Evolutionary conservation across 1,284 basidiomycete genomes (phyloP).

Genomic region (Melampsora larici-populina): DNA sequence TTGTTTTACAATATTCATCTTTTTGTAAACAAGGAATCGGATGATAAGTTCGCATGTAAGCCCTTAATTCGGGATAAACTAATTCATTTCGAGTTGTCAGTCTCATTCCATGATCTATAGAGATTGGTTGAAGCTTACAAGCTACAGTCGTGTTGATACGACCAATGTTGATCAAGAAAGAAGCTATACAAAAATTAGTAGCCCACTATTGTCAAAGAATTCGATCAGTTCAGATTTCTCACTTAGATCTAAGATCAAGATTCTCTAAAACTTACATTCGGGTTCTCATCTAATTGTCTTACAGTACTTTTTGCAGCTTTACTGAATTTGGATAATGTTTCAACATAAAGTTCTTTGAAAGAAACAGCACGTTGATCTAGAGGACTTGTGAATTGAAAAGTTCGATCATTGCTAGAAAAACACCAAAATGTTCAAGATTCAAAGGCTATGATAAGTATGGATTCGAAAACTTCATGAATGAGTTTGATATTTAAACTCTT

Average conservation of each 20-base stretch:
- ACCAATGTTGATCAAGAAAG: conserved; percentile 79
- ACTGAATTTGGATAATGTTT: conserved; percentile 43
- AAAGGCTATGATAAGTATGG: background rate
- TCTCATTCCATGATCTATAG: background rate
- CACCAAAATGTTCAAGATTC: no score
- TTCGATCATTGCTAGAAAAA: conserved; percentile 34
- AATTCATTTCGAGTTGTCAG: background rate
- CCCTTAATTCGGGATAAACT: conserved; percentile 68
- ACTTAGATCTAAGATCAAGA: background rate
- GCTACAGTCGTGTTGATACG: conserved; percentile 91
- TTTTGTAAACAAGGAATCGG: conserved; percentile 75
- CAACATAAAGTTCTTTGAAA: conserved; percentile 43
- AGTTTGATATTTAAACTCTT: background rate
- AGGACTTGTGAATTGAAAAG: conserved; percentile 44
- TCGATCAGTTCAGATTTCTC: background rate
- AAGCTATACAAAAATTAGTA: conserved; percentile 39
- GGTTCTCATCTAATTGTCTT: conserved; percentile 43
- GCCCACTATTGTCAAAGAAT: conserved; percentile 16
- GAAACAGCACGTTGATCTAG: conserved; percentile 43
- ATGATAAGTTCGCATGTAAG: conserved; percentile 73
- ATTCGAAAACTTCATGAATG: no score
- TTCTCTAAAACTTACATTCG: conserved; percentile 7
- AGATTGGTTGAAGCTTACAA: conserved; percentile 60
- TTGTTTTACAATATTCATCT: conserved; percentile 61
- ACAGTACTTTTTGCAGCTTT: conserved; percentile 43